A percentile compares a stretch with the other conserved stretches of the same genome.
These are phyloP conservation scores for Helianthus annuus DNA, from an alignment of 129 eudicot genomes.

Conservation along the genomic window DNA sequence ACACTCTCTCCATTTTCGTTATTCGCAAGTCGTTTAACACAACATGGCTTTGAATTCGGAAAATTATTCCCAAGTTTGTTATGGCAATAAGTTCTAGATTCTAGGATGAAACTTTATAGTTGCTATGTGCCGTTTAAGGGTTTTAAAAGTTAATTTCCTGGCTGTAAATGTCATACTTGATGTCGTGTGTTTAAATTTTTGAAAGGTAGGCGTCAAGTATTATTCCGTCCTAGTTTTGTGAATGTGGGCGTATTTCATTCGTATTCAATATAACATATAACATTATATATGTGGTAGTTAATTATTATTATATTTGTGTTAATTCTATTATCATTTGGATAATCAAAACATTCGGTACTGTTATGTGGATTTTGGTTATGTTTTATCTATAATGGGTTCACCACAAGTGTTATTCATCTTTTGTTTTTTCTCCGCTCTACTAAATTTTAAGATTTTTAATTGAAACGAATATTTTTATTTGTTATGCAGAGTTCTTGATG, in stretches of 20 bases:
- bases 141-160: not conserved
- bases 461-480: conserved; percentile 14
- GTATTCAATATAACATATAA: not conserved
- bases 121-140: not conserved
- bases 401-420: not conserved
- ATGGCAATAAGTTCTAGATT: not conserved
- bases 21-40: not conserved
- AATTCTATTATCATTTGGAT: not conserved
- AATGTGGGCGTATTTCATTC: not conserved
- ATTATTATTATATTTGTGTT: not conserved
- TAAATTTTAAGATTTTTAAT: not conserved
- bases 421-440: not conserved
- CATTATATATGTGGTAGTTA: not conserved
- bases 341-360: not conserved
- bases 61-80: no score
- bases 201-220: not conserved
- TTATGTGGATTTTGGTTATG: not conserved
- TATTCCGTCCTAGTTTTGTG: not conserved
- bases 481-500: conserved; percentile 81
- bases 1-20: not conserved
- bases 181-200: not conserved
- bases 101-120: not conserved
- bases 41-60: not conserved
- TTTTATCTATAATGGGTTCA: not conserved
- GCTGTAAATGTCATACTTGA: not conserved